These are phyloP conservation scores for Ormosia emarginata DNA, from an alignment of 306 rosid genomes.

Conservation along the genomic window DNA sequence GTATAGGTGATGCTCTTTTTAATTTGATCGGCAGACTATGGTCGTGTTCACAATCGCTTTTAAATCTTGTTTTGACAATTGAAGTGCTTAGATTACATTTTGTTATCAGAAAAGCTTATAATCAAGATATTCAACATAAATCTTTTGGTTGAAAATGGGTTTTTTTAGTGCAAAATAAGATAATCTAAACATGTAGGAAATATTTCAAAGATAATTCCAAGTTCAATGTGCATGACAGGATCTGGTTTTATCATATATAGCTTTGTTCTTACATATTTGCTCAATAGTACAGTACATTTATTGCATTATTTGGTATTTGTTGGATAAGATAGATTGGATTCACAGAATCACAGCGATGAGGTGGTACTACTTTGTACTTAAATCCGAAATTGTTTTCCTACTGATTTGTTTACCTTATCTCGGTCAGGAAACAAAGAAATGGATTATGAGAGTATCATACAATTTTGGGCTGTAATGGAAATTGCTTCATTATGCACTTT, in stretches of 20 bases:
- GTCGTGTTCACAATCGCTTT: neutral
- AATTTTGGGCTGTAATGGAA: neutral
- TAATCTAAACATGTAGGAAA: neutral
- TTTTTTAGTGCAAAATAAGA: neutral
- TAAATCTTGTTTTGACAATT: neutral
- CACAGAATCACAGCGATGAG: neutral
- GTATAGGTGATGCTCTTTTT: slow-evolving; percentile 3
- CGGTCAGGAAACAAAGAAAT: neutral
- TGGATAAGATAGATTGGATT: neutral
- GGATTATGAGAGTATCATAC: neutral
- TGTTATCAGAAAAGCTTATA: neutral
- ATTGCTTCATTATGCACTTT: neutral
- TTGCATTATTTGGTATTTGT: neutral
- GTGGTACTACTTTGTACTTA: neutral
- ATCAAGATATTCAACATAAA: neutral
- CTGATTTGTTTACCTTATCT: neutral
- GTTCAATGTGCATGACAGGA: neutral
- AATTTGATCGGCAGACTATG: neutral
- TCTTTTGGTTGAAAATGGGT: neutral
- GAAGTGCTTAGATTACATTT: neutral
- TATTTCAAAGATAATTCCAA: neutral
- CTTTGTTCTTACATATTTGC: neutral
- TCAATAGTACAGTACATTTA: neutral
- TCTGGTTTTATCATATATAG: neutral
- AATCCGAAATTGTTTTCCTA: neutral